Conservation (phyloP, 192 early-diverging fungal genomes). For the Backusella tarrabulga region DNA sequence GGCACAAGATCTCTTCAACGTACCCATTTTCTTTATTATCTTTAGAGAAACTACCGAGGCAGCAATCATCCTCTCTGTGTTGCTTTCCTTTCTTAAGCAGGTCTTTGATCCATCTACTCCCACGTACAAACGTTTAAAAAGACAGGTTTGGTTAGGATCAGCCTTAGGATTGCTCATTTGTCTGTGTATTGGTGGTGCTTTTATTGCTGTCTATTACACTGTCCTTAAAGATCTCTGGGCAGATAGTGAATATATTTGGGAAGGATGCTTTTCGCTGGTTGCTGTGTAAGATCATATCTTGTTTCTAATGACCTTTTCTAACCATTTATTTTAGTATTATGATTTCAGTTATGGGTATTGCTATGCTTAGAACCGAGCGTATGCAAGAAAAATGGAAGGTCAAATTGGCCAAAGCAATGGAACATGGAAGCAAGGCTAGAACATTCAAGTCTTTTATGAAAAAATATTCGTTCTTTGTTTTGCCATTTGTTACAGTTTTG, state of each 20-base stretch:
- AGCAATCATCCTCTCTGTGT: constrained; percentile 83
- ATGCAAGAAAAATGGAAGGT: constrained; percentile 78
- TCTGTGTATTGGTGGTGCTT: constrained; percentile 67
- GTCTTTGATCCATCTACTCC: constrained; percentile 51
- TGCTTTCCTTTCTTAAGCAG: constrained; percentile 73
- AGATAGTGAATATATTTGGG: constrained; percentile 75
- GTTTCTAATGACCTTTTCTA: neutral
- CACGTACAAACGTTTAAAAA: constrained; percentile 52
- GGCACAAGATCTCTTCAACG: constrained; percentile 53
- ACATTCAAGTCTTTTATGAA: constrained; percentile 41
- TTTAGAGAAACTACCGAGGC: constrained; percentile 74
- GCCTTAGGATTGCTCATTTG: constrained; percentile 63
- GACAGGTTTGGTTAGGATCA: constrained; percentile 80
- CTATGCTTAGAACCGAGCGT: constrained; percentile 71
- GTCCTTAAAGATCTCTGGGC: constrained; percentile 50
- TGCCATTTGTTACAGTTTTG: constrained; percentile 84
- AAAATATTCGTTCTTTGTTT: constrained; percentile 72
- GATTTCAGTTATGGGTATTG: constrained; percentile 80
- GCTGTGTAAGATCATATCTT: neutral
- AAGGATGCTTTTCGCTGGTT: constrained; percentile 64
- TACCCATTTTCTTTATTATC: constrained; percentile 73
- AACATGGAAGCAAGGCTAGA: constrained; percentile 12
- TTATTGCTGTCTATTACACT: constrained; percentile 80
- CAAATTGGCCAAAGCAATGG: constrained; percentile 39
- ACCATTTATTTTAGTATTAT: constrained; percentile 50